phyloP scores from a whole-genome alignment of 768 basidiomycete species.

The Tulasnella sp. region DNA sequence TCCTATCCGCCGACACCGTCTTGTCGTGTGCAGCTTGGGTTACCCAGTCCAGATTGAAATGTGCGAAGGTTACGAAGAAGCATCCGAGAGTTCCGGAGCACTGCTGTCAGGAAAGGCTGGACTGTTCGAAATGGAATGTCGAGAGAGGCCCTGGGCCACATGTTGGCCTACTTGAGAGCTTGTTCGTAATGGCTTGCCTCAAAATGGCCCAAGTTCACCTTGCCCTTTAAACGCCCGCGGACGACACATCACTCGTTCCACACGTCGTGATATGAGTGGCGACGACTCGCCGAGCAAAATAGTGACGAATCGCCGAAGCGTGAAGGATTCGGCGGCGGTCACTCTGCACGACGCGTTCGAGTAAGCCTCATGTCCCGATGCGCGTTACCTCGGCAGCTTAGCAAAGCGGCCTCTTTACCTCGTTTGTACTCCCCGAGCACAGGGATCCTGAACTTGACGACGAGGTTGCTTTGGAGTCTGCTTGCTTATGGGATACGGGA shows the following conservation, averaged over 20 bases:
- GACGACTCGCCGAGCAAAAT: not conserved
- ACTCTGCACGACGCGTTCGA: not conserved
- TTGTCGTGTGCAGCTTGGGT: not conserved
- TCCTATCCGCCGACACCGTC: not conserved
- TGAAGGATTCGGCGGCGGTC: not conserved
- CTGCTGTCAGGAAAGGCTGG: conserved; percentile 11
- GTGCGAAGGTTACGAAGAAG: conserved; percentile 4
- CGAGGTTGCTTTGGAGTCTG: not conserved
- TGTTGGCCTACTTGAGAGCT: conserved; percentile 7
- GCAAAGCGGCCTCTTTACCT: not conserved
- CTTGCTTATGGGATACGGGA: not conserved
- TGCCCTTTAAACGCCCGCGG: not conserved
- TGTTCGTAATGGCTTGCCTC: conserved; percentile 11
- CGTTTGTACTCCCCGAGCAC: not conserved
- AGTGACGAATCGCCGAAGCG: not conserved
- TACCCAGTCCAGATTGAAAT: conserved; percentile 7
- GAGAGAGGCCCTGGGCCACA: conserved; percentile 2
- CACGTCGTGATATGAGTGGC: not conserved
- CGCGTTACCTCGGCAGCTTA: not conserved
- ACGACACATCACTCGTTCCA: not conserved
- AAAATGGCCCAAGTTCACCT: not conserved
- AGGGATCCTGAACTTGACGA: not conserved
- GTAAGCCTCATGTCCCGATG: not conserved
- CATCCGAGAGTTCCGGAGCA: conserved; percentile 9
- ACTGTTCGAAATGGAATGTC: conserved; percentile 5